Evolutionary conservation across 257 asterid species (phyloP).

Genomic region (Solanum piurae): DNA sequence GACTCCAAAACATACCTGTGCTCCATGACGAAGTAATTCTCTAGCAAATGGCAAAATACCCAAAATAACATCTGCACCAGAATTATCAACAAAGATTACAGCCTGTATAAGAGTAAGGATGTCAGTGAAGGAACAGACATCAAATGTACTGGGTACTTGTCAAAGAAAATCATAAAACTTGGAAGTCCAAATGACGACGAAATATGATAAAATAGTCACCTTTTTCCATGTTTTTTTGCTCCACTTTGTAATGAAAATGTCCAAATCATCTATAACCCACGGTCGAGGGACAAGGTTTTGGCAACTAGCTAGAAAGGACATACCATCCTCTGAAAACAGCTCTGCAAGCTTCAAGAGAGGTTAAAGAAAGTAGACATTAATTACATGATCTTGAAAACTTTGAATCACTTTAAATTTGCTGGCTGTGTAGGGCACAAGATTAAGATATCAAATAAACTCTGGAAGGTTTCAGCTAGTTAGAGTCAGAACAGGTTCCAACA

Average conservation of each 20-base stretch:
- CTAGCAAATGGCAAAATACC: constrained; percentile 93
- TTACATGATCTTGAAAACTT: neutral
- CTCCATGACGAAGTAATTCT: constrained; percentile 78
- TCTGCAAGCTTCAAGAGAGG: constrained; percentile 72
- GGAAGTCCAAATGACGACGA: neutral
- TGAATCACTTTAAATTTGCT: neutral
- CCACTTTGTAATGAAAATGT: constrained; percentile 59
- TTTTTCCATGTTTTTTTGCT: constrained; percentile 63
- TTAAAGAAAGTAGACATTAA: neutral
- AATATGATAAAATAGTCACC: constrained; percentile 17
- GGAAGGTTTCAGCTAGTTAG: neutral
- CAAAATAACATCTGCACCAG: constrained; percentile 92
- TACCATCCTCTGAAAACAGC: constrained; percentile 86
- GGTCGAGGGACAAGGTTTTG: constrained; percentile 95
- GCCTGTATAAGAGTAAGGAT: constrained; percentile 39
- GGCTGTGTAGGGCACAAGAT: neutral
- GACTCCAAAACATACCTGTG: constrained; percentile 40
- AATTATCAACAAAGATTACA: constrained; percentile 86
- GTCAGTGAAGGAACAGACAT: constrained; percentile 6
- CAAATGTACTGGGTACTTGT: neutral
- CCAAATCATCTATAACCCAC: constrained; percentile 96
- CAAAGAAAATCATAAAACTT: neutral
- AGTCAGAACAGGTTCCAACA: neutral
- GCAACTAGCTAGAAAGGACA: constrained; percentile 95
- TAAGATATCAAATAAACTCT: neutral